Conservation (phyloP, 805 yeast genomes). For the Blastobotrys parvus region DNA sequence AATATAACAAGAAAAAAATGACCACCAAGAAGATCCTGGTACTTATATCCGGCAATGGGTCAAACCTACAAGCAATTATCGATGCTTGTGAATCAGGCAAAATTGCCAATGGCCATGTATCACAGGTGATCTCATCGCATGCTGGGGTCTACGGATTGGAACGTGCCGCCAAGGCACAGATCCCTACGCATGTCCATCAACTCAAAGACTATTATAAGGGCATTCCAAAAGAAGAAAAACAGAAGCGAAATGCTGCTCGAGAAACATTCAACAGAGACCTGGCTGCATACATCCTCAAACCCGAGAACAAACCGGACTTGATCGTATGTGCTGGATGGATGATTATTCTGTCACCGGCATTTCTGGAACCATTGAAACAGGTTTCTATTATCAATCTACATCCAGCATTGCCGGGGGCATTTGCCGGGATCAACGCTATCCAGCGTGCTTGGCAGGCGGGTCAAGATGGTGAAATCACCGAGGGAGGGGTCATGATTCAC, state of each 20-base stretch:
- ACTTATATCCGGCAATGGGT: slow-evolving; percentile 88
- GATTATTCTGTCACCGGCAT: slow-evolving; percentile 76
- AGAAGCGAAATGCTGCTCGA: slow-evolving; percentile 52
- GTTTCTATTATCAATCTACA: slow-evolving; percentile 87
- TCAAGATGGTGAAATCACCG: slow-evolving; percentile 63
- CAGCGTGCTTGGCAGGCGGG: slow-evolving; percentile 96
- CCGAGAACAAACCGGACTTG: slow-evolving; percentile 60
- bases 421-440: slow-evolving; percentile 95
- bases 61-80: slow-evolving; percentile 91
- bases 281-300: slow-evolving; percentile 52
- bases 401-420: slow-evolving; percentile 95
- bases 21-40: slow-evolving; percentile 44
- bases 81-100: slow-evolving; percentile 47
- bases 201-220: slow-evolving; percentile 66
- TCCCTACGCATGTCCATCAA: slow-evolving; percentile 64
- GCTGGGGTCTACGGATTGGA: slow-evolving; percentile 78
- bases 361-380: slow-evolving; percentile 55
- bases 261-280: slow-evolving; percentile 69
- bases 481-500: slow-evolving; percentile 95
- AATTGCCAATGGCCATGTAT: slow-evolving; percentile 41
- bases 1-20: neutral
- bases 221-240: slow-evolving; percentile 59
- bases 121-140: slow-evolving; percentile 78
- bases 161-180: slow-evolving; percentile 62
- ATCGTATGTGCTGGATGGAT: slow-evolving; percentile 99